A percentile compares a stretch with the other conserved stretches of the same genome.
phyloP scores from a whole-genome alignment of 345 rosid species.

The Acer saccharum region DNA sequence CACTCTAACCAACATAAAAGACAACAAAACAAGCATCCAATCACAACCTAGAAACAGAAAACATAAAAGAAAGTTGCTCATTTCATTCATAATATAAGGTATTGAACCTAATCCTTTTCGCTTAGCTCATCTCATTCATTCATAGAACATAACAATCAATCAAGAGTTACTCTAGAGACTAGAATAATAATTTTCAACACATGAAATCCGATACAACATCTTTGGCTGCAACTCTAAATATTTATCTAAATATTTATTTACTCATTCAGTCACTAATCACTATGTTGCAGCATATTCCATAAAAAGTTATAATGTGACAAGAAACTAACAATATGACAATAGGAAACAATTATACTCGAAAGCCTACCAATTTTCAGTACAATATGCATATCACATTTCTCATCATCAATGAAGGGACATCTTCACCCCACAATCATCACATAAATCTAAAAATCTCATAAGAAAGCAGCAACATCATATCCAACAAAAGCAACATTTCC shows the following conservation, averaged over 20 bases:
- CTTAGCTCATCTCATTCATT: background rate
- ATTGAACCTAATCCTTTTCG: background rate
- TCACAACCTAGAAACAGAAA: background rate
- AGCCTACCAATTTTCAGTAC: conserved; percentile 21
- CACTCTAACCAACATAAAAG: conserved; percentile 13
- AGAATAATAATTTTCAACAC: background rate
- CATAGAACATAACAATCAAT: background rate
- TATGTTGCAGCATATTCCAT: background rate
- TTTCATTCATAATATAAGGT: background rate
- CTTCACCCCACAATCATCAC: conserved; percentile 16
- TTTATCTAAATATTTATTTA: too few relatives aligned
- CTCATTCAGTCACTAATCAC: conserved; percentile 10
- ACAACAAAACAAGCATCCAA: conserved; percentile 4
- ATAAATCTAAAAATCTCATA: background rate
- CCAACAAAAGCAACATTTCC: background rate
- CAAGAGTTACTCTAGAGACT: background rate
- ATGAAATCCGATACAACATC: background rate
- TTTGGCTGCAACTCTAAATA: conserved; percentile 14
- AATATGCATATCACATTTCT: conserved; percentile 2
- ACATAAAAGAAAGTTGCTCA: background rate
- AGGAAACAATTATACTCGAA: conserved; percentile 12
- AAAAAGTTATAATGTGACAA: conserved; percentile 16
- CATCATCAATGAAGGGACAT: conserved; percentile 19
- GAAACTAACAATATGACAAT: conserved; percentile 12
- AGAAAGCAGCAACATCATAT: conserved; percentile 1